Evolutionary conservation across 2,329 filamentous ascomycete genomes (phyloP), one percentile per base, ranked within the genome.

Genomic region (Ilyonectria sp.): DNA sequence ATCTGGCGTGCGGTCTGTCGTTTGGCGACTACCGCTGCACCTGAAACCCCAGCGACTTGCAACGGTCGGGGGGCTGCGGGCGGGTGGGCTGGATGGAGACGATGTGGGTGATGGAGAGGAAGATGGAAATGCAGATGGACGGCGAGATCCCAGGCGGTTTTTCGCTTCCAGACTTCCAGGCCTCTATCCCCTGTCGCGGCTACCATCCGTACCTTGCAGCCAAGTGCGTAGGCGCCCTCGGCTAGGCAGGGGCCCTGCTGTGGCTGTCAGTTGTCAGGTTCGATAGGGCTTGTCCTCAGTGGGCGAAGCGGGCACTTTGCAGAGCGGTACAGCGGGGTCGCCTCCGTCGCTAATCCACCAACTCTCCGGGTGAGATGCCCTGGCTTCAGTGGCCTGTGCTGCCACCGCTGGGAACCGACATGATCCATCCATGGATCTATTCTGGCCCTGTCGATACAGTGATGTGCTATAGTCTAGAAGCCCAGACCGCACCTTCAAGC

Each of bases 31-130:
- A 40, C 63, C 60, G 72, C 69, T 67, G 69, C 52, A 75, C 73
- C 73, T 75, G 73, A 75, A 75, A 75, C 73, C 19, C 26, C 44
- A 54, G 61, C 50, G 46, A 47, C 21, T 35, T 61, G 50, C 55
- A 57, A 59, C 26, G 58, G 31, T 43, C 53, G 40, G 33, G 60
- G 43, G 37, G n/a, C 17, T 50, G 47, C 47, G 46, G 21, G 44
- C 10, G 43, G 40, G 37, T 21, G 40, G 40, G 37, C 21, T 21
- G 21, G 21, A 21, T 21, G 21, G 21, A 21, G 50, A 40, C n/a
- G 50, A 29, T 21, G 17, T 31, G 52, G 60, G 26, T 31, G 43
- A 50, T 31, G 54, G 43, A 50, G 11, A 4, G 44, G 11, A 33
- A 13, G 19, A 52, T 43, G 17, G 15, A 21, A 46, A 52, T 52